These are phyloP conservation scores for Saccharum officinarum DNA, from an alignment of 176 grass and related monocot species.

Conservation along the genomic window DNA sequence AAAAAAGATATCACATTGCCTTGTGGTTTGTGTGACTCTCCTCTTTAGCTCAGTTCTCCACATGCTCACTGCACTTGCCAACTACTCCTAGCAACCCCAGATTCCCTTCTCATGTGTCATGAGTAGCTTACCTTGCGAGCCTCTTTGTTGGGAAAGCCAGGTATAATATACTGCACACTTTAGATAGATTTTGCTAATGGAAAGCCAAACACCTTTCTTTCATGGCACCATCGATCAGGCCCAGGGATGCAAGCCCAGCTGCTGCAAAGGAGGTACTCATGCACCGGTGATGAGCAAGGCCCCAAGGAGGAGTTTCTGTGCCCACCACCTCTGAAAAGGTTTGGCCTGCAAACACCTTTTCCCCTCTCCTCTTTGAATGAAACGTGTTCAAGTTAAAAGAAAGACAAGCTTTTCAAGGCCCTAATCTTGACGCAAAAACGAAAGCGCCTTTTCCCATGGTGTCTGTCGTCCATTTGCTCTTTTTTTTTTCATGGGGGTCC, in stretches of 20 bases:
- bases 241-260: slow-evolving; percentile 32
- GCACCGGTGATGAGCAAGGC: slow-evolving; percentile 68
- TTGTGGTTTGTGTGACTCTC: slow-evolving; percentile 22
- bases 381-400: slow-evolving; percentile 28
- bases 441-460: slow-evolving; percentile 31
- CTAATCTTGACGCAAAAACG: slow-evolving; percentile 51
- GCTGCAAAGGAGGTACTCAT: slow-evolving; percentile 65
- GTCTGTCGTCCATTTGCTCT: slow-evolving; percentile 33
- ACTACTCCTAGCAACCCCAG: slow-evolving; percentile 25
- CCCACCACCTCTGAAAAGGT: slow-evolving; percentile 90
- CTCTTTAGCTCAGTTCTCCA: background rate
- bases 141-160: slow-evolving; percentile 11
- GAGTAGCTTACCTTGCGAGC: slow-evolving; percentile 25
- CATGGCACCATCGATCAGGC: slow-evolving; percentile 29
- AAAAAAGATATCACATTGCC: background rate
- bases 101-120: background rate
- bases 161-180: slow-evolving; percentile 4
- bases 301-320: slow-evolving; percentile 65
- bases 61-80: slow-evolving; percentile 38
- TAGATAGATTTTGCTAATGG: slow-evolving; percentile 57
- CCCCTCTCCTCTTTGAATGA: background rate
- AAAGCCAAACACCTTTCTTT: slow-evolving; percentile 65
- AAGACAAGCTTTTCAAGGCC: slow-evolving; percentile 22
- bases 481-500: slow-evolving; percentile 21
- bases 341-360: slow-evolving; percentile 37